Percentiles rank a stretch among this genome's conserved stretches.
These are phyloP conservation scores for Plasmodium blacklocki DNA, from an alignment of 169 alveolate species.

Conservation along the genomic window DNA sequence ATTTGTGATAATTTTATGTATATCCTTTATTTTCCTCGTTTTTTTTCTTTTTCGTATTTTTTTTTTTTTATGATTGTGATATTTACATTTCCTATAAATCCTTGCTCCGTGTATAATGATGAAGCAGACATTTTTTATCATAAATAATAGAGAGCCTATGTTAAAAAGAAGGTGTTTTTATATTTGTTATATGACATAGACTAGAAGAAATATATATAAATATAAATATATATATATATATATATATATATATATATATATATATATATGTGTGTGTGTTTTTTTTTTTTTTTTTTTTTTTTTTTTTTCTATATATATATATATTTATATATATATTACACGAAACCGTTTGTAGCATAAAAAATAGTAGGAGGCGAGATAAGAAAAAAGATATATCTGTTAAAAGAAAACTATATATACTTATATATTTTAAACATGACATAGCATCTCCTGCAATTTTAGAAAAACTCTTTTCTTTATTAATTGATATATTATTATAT, in stretches of 20 bases:
- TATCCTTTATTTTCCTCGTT: background rate
- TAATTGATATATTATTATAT: background rate
- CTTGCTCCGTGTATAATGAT: constrained; percentile 47
- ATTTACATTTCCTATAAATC: constrained; percentile 42
- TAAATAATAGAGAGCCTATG: constrained; percentile 16
- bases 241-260: background rate
- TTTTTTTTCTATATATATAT: background rate
- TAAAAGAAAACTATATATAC: constrained; percentile 44
- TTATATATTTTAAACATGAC: constrained; percentile 61
- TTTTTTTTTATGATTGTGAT: background rate
- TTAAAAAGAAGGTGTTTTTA: background rate
- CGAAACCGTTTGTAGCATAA: constrained; percentile 19
- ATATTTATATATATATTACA: background rate
- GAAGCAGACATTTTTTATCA: constrained; percentile 50
- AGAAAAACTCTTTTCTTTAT: background rate
- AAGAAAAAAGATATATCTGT: constrained; percentile 41
- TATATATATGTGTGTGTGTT: too few species aligned
- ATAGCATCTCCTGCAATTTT: constrained; percentile 68
- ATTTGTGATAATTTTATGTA: background rate
- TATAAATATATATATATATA: background rate
- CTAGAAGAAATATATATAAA: background rate
- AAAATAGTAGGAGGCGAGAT: constrained; percentile 12
- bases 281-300: background rate
- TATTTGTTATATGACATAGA: background rate
- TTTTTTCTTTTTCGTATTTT: background rate